These are phyloP conservation scores for Coniochaeta sp. DNA, from an alignment of 2,329 filamentous ascomycete genomes.

Conservation along the genomic window DNA sequence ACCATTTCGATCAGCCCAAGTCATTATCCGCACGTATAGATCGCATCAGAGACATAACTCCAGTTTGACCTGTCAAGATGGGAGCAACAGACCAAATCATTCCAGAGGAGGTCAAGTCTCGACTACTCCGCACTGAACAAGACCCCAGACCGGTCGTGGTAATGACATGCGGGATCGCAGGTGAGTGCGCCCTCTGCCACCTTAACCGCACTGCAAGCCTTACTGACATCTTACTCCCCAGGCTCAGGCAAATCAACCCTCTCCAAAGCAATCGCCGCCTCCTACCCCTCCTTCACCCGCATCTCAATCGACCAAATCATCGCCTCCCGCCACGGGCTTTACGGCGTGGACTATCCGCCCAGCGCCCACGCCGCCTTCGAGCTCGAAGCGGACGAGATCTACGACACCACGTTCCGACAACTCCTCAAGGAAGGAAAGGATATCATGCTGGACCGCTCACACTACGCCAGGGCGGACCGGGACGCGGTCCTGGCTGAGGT, in stretches of 20 bases:
- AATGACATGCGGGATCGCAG: constrained; percentile 23
- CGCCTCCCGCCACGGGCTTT: constrained; percentile 18
- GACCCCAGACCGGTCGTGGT: constrained; percentile 19
- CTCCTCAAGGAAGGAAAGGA: constrained; percentile 14
- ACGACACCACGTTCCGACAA: constrained; percentile 5
- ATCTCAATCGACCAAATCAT: constrained; percentile 19
- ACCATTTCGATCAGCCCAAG: no score
- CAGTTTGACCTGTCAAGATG: background rate
- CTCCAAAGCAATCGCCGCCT: constrained; percentile 16
- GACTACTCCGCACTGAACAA: background rate
- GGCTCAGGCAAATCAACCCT: constrained; percentile 22
- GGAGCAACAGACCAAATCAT: background rate
- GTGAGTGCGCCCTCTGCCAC: constrained; percentile 7
- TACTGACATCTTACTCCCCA: constrained; percentile 3
- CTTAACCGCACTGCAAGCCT: background rate
- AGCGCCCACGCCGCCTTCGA: constrained; percentile 13
- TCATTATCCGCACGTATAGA: no score
- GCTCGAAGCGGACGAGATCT: constrained; percentile 22
- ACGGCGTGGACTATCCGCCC: constrained; percentile 18
- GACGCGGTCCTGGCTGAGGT: constrained; percentile 20
- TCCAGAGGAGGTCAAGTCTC: background rate
- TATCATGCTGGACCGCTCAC: constrained; percentile 23
- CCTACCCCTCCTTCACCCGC: constrained; percentile 16
- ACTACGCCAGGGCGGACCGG: constrained; percentile 22
- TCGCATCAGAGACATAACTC: no score